These are phyloP conservation scores for Termitomyces sp. DNA, from an alignment of 768 basidiomycete genomes.

Conservation along the genomic window DNA sequence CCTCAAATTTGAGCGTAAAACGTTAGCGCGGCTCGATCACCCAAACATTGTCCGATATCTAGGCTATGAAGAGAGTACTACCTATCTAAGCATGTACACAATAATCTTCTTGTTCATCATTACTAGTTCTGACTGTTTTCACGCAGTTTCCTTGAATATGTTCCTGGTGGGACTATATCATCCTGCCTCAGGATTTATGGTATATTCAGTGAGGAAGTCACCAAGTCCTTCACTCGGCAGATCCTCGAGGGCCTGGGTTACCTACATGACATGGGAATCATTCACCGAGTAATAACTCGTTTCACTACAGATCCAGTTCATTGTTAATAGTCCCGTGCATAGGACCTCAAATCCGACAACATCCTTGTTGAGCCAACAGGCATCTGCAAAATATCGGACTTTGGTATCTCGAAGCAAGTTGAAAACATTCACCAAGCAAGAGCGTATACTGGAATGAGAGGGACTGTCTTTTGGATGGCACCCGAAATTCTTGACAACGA, in stretches of 20 bases:
- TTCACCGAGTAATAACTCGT: conserved; percentile 59
- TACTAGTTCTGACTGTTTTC: conserved; percentile 1
- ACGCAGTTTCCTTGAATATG: conserved; percentile 87
- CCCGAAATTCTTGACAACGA: conserved; percentile 74
- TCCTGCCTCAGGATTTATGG: conserved; percentile 74
- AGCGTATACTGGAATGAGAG: conserved; percentile 75
- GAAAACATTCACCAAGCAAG: conserved; percentile 57
- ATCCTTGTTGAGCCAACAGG: conserved; percentile 85
- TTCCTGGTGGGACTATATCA: conserved; percentile 90
- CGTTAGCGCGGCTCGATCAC: conserved; percentile 84
- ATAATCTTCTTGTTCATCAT: neutral
- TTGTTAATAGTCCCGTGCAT: neutral
- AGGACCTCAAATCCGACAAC: conserved; percentile 94
- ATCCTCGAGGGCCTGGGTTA: conserved; percentile 85
- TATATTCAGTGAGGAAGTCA: conserved; percentile 77
- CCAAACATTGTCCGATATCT: conserved; percentile 90
- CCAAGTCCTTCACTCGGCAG: conserved; percentile 80
- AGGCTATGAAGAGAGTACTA: conserved; percentile 74
- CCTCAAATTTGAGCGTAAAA: conserved; percentile 80
- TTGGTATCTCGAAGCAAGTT: conserved; percentile 92
- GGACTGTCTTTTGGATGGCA: conserved; percentile 96
- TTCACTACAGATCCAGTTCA: neutral
- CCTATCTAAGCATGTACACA: conserved; percentile 74
- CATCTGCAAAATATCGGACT: conserved; percentile 91
- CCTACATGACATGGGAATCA: conserved; percentile 76